Percentiles rank a stretch among this genome's conserved stretches.
Evolutionary conservation across 805 yeast species (phyloP).

Genomic region (Barnettozyma populi): DNA sequence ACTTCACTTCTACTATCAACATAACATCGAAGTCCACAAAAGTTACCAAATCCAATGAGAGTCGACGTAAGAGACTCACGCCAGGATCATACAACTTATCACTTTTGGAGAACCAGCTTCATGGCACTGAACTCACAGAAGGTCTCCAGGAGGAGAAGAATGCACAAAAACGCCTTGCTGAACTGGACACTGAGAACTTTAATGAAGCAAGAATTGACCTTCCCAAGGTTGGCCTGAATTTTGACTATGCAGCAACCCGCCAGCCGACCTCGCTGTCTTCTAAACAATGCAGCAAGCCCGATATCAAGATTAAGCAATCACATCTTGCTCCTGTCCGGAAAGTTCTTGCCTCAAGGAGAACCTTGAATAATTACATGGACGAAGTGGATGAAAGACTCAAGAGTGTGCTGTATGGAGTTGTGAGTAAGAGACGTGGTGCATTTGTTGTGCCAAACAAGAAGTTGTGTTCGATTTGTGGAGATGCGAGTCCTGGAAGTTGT

Average conservation of each 20-base stretch:
- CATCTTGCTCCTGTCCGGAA: conserved; percentile 31
- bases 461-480: conserved; percentile 42
- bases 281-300: conserved; percentile 10
- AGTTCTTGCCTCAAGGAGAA: conserved; percentile 35
- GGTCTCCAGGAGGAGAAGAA: conserved; percentile 29
- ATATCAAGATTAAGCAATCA: conserved; percentile 22
- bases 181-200: conserved; percentile 39
- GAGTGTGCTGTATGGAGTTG: conserved; percentile 25
- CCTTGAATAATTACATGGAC: conserved; percentile 36
- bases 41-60: conserved; percentile 10
- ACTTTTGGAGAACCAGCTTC: conserved; percentile 21
- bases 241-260: conserved; percentile 21
- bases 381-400: conserved; percentile 35
- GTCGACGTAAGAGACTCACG: conserved; percentile 21
- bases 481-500: conserved; percentile 36
- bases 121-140: conserved; percentile 24
- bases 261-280: conserved; percentile 8
- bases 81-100: conserved; percentile 26
- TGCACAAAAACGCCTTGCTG: conserved; percentile 34
- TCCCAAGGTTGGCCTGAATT: conserved; percentile 28
- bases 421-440: conserved; percentile 27
- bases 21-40: conserved; percentile 17
- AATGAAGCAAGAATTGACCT: conserved; percentile 36
- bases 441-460: conserved; percentile 33
- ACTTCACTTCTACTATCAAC: conserved; percentile 24